Percentiles rank a stretch among this genome's conserved stretches.
phyloP scores from a whole-genome alignment of 768 basidiomycete genomes.

The Tylopilus balloui region DNA sequence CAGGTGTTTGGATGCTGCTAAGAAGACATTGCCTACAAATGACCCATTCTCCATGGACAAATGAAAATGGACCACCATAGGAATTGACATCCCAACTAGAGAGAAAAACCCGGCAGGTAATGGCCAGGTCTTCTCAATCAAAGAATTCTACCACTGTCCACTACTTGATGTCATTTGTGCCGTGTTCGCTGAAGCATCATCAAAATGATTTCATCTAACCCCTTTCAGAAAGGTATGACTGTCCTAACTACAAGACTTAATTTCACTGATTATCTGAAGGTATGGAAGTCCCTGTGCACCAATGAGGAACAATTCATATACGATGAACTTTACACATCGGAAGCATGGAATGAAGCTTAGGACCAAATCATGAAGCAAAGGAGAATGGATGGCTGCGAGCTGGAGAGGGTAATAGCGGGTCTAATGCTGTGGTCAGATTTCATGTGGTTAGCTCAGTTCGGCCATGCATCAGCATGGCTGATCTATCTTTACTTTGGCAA shows the following conservation, averaged over 20 bases:
- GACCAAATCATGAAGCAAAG: background rate
- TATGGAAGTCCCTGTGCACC: background rate
- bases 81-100: background rate
- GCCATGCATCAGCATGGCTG: background rate
- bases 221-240: background rate
- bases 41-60: background rate
- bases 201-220: background rate
- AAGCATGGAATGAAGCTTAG: background rate
- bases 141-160: slow-evolving; percentile 25
- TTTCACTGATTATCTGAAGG: background rate
- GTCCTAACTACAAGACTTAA: no score
- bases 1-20: background rate
- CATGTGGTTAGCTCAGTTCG: background rate
- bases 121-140: slow-evolving; percentile 18
- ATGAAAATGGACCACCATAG: background rate
- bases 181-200: background rate
- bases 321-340: background rate
- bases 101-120: slow-evolving; percentile 2
- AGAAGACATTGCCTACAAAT: background rate
- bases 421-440: background rate
- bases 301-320: background rate
- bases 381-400: background rate
- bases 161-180: slow-evolving; percentile 2
- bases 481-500: no score
- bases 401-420: background rate